phyloP scores from a whole-genome alignment of 202 grass and related monocot species.

The Setaria italica region DNA sequence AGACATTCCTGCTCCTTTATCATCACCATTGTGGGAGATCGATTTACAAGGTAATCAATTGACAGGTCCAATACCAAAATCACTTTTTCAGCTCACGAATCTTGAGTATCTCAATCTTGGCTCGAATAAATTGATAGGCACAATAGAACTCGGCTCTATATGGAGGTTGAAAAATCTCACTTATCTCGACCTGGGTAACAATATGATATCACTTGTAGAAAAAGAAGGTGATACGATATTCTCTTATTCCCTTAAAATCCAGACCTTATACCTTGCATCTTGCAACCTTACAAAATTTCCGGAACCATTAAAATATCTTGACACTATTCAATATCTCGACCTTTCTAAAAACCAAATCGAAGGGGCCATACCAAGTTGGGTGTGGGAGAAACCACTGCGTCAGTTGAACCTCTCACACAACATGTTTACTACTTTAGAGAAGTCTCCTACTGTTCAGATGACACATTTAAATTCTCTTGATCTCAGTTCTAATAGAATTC shows the following conservation, averaged over 20 bases:
- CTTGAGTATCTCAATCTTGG: constrained; percentile 35
- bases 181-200: not conserved
- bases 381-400: not conserved
- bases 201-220: not conserved
- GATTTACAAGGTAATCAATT: constrained; percentile 38
- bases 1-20: constrained; percentile 42
- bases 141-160: not conserved
- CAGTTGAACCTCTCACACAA: constrained; percentile 62
- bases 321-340: not conserved
- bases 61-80: constrained; percentile 49
- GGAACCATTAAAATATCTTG: not conserved
- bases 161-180: not conserved
- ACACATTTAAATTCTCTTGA: constrained; percentile 10
- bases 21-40: constrained; percentile 24
- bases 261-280: not conserved
- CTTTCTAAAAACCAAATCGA: constrained; percentile 63
- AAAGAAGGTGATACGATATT: not conserved
- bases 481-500: constrained; percentile 61
- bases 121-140: constrained; percentile 5
- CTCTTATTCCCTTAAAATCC: not conserved
- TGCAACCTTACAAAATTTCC: constrained; percentile 1
- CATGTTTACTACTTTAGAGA: constrained; percentile 35
- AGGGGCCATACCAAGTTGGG: constrained; percentile 54
- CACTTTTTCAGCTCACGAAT: constrained; percentile 52
- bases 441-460: not conserved